A percentile compares a stretch with the other conserved stretches of the same genome.
phyloP scores from a whole-genome alignment of 139 green algal genomes.

The Raphidocelis subcapitata region DNA sequence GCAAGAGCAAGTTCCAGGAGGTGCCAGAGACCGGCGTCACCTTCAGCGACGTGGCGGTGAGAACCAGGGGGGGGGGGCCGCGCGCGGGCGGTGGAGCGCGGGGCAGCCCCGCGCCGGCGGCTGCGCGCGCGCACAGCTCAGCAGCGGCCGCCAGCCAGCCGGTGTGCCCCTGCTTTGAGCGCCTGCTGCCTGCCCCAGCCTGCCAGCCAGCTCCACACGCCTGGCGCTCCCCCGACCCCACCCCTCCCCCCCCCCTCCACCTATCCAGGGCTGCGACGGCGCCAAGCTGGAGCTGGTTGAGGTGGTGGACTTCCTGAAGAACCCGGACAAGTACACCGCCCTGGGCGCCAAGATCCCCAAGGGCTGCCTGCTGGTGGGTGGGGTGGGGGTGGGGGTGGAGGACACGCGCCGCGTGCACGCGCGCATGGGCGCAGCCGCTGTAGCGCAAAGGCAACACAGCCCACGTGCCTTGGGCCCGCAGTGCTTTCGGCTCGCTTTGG shows the following conservation, averaged over 20 bases:
- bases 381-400: background rate
- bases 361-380: conserved; percentile 59
- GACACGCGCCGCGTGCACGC: too few species aligned
- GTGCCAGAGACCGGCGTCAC: conserved; percentile 96
- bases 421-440: too few species aligned
- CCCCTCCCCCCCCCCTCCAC: background rate
- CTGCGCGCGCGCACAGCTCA: too few species aligned
- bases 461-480: too few species aligned
- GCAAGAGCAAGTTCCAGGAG: conserved; percentile 99
- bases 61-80: background rate
- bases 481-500: too few species aligned
- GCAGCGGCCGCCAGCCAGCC: too few species aligned
- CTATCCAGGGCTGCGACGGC: conserved; percentile 80
- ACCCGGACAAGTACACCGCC: conserved; percentile 97
- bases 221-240: too few species aligned
- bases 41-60: conserved; percentile 95
- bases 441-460: too few species aligned
- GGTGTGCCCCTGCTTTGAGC: too few species aligned
- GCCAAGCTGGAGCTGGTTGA: conserved; percentile 94
- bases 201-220: too few species aligned
- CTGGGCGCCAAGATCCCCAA: conserved; percentile 99
- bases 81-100: too few species aligned
- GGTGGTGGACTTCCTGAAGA: conserved; percentile 99
- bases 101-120: background rate
- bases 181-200: too few species aligned